Evolutionary conservation across 2,329 filamentous ascomycete species (phyloP), one percentile per base, ranked within the genome.

Genomic region (Fusarium sambucinum): DNA sequence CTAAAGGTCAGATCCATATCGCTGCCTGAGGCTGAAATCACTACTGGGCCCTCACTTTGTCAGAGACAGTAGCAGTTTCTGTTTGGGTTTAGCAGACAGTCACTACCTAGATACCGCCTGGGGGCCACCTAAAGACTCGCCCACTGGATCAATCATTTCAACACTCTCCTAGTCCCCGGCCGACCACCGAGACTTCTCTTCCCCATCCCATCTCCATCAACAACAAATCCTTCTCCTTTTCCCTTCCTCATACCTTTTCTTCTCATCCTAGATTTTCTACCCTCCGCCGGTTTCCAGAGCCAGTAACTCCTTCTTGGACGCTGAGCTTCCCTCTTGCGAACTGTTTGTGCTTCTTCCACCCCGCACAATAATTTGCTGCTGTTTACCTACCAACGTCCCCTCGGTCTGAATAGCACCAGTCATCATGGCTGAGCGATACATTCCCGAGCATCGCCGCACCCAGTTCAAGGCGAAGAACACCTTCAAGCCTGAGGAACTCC

Each of bases 401-500:
- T 64, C 60, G 54, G 55, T 69, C 67, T 70, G 61, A 66, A 66
- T 60, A 71, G 71, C 73, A 78, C 59, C 78, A 78, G 79, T 79
- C 81, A 90, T 76, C 84, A 99, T 99, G 96, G 92, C 96, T 82
- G 96, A 99, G 82, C 93, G 96, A 78, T 99, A 97, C 86, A 99
- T 99, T 78, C 96, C 96, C 81, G 96, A 99, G 86, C 96, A 99
- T 87, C 94, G 96, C 82, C 94, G 96, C 80, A 97, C 93, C 73
- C 94, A 97, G 85, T 99, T 97, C 90, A 99, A 99, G 91, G 96
- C 96, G 57, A 97, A 97, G 89, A 95, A 93, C 83, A 93, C 93
- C 77, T 98, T 99, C 88, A 97, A 97, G 89, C 95, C 95, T 76
- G 96, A 99, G 81, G 96, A 99, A 86, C 91, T 99, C 73, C 93